These are phyloP conservation scores for Populus davidiana DNA, from an alignment of 345 rosid species.

Conservation along the genomic window DNA sequence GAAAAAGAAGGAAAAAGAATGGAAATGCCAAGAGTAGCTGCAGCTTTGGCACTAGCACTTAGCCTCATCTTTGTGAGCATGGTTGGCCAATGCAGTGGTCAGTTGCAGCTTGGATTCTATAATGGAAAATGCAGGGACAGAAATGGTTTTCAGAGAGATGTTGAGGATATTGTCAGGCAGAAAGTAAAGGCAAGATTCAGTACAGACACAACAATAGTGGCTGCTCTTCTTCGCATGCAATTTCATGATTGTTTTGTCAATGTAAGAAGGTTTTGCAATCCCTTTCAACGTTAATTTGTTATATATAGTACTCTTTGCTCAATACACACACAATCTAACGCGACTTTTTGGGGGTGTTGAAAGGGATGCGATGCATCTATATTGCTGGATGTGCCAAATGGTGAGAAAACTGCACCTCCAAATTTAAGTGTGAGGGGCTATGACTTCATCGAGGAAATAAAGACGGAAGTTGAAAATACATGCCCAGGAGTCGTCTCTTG, in stretches of 20 bases:
- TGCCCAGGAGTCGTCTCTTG: conserved; percentile 58
- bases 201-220: conserved; percentile 25
- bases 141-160: conserved; percentile 1
- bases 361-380: conserved; percentile 54
- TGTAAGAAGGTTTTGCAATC: conserved; percentile 14
- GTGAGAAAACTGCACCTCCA: conserved; percentile 39
- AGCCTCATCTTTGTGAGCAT: conserved; percentile 32
- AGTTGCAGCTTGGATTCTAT: conserved; percentile 35
- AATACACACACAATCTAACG: no score
- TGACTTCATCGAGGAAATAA: conserved; percentile 37
- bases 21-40: conserved; percentile 24
- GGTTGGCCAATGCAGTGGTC: conserved; percentile 31
- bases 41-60: conserved; percentile 21
- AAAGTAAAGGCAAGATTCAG: conserved; percentile 7
- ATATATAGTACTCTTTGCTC: neutral
- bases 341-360: neutral
- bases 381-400: conserved; percentile 29
- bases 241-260: conserved; percentile 52
- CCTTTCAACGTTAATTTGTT: neutral
- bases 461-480: conserved; percentile 32
- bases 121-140: conserved; percentile 19
- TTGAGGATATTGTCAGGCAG: conserved; percentile 34
- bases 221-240: conserved; percentile 48
- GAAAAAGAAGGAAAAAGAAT: neutral
- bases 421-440: conserved; percentile 39